Evolutionary conservation across 2,329 filamentous ascomycete genomes (phyloP), one percentile per base, ranked within the genome.

Genomic region (Rutstroemia sp.): DNA sequence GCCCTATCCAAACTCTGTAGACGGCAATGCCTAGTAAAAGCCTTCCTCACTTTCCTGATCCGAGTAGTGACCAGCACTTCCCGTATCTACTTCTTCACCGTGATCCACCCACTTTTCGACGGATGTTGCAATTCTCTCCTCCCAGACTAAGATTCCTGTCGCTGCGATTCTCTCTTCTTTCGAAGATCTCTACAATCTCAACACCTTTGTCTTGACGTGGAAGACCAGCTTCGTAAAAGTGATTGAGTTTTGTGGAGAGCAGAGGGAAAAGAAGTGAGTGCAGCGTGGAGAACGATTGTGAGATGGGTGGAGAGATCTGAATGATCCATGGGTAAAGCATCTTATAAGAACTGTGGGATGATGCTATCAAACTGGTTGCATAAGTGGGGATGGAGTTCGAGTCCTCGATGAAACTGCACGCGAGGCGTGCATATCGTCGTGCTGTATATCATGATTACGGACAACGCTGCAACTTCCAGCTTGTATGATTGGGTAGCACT

Each of bases 171-270:
- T 21, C 18, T 49, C 23, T 44, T 18, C 14, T 34, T 23, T 37
- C 18, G 23, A 44, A 50, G 23, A 25, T 16, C 7, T 44, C 19
- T 25, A 23, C 16, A 14, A 14, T 27, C 19, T 27, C 39, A n/a
- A 45, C 45, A 7, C 18, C 30, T 38, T 45, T 55, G 37, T 27
- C 39, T 55, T 55, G 53, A 25, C 39, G 47, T 42, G 38, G 53
- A 55, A 55, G 27, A 18, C 53, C 53, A 51, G 53, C 53, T 25
- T 55, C 53, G 19, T 51, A 21, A 41, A 55, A 19, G 53, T 44
- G 21, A 37, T 21, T 52, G 25, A n/a, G 7, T 9, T 55, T 44
- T 5, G 38, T 16, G 27, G 34, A 51, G 16, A 14, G 19, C 27
- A 37, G 39, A 27, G 27, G 34, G 19, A 18, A 27, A 55, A 44